Base-by-base conservation (phyloP, 441 rosid genomes). In the Bruguiera hainesii region DNA sequence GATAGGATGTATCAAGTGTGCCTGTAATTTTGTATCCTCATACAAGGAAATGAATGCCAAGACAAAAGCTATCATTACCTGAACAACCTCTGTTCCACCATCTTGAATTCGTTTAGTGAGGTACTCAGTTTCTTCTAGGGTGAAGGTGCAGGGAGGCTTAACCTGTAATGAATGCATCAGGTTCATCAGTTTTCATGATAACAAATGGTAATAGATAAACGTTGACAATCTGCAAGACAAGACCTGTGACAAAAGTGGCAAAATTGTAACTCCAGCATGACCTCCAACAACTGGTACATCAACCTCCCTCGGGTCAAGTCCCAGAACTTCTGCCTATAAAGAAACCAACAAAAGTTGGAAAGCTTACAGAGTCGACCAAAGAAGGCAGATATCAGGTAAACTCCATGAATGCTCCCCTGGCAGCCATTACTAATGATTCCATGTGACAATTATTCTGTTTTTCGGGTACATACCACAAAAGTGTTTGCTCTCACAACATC, bases 51-150 rank as follows among this genome's bases (percentile, higher is more conserved):
- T 19, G 39, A 21, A 63, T 8, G 57, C 16, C 28, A 53, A 25
- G 29, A 23, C 7, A 52, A 15, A 11, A 55, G 35, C 29, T 20
- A 42, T n/a, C 0, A 6, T 70, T 78, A 90, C 95, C 96, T 92
- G 94, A 6, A 93, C 97, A 66, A 93, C 98, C 73, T 90, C 94
- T n/a, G 98, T 93, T 63, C 97, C 98, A 60, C 97, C 98, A 56
- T 93, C 90, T 72, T 93, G 98, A 80, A 87, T 87, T 60, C 98
- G 75, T 71, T 81, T 80, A 9, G 98, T 90, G 23, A 93, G 85
- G 80, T 81, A 83, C 52, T 86, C 94, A 16, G 73, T 78, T 73
- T 93, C 98, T 71, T 82, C 80, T 6, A 74, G 77, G 57, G 94
- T 87, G 87, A 89, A 86, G 73, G 76, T 74, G 70, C 83, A 80